A percentile compares a stretch with the other conserved stretches of the same genome.
Evolutionary conservation across 1,284 basidiomycete genomes (phyloP).

Genomic region (Pseudozyma tsukubaensis): DNA sequence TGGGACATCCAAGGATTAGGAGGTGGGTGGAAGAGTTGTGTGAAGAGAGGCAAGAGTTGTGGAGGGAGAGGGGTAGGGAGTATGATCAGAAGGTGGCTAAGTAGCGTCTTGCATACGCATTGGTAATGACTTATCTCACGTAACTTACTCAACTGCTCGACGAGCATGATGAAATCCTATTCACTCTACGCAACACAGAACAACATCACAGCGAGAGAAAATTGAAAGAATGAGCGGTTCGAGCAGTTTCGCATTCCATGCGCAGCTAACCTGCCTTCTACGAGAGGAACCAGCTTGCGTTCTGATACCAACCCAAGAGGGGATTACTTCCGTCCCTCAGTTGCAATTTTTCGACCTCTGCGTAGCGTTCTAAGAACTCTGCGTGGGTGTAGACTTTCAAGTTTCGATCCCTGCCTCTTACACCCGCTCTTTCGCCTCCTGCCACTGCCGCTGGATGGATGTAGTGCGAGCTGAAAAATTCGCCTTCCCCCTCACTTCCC

Average conservation of each 20-base stretch:
- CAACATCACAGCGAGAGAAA: background rate
- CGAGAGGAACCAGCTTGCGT: constrained; percentile 76
- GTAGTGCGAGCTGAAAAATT: constrained; percentile 18
- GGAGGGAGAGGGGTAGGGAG: constrained; percentile 35
- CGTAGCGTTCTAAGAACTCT: constrained; percentile 85
- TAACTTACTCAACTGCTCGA: too few species aligned
- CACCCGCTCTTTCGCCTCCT: background rate
- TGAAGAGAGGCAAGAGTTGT: constrained; percentile 48
- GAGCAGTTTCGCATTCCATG: too few species aligned
- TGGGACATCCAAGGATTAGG: constrained; percentile 51
- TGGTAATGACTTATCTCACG: too few species aligned
- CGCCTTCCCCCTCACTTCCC: background rate
- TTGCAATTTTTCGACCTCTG: constrained; percentile 77
- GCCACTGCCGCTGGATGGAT: background rate
- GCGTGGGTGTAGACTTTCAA: constrained; percentile 72
- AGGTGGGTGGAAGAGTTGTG: constrained; percentile 52
- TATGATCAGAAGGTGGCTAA: constrained; percentile 28
- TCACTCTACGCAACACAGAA: too few species aligned
- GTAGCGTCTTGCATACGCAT: background rate
- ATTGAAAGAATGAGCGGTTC: too few species aligned
- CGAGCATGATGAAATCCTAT: too few species aligned
- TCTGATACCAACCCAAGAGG: constrained; percentile 85
- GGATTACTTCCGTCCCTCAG: constrained; percentile 86
- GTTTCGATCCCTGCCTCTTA: constrained; percentile 11
- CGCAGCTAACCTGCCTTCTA: too few species aligned